These are phyloP conservation scores for Xylaria acuta DNA, from an alignment of 495 filamentous ascomycete genomes.

Conservation along the genomic window DNA sequence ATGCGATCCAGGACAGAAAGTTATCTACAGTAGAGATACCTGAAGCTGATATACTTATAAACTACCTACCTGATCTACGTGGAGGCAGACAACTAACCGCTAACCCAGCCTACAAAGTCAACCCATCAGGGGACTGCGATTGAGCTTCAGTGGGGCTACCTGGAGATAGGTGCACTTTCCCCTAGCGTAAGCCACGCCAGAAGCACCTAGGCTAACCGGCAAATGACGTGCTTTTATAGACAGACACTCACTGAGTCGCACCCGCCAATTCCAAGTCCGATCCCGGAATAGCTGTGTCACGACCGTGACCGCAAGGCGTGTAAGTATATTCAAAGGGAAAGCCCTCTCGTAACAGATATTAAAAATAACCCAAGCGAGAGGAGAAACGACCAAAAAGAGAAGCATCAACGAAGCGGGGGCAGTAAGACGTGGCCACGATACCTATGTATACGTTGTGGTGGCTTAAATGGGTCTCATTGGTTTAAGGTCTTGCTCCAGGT, in stretches of 20 bases:
- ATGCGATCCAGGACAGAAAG: neutral
- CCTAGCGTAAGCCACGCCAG: neutral
- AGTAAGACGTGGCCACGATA: neutral
- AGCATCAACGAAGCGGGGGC: neutral
- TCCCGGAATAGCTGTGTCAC: conserved; percentile 15
- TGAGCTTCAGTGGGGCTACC: neutral
- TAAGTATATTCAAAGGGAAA: neutral
- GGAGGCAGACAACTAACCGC: neutral
- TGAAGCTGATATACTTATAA: too few species aligned
- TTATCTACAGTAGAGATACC: neutral
- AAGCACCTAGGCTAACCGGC: neutral
- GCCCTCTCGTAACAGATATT: neutral
- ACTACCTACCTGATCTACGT: too few species aligned
- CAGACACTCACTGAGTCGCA: neutral
- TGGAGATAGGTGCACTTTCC: neutral
- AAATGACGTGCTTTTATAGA: conserved; percentile 25
- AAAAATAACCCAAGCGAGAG: neutral
- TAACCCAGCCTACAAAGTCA: neutral
- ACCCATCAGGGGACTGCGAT: neutral
- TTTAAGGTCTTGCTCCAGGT: conserved; percentile 8
- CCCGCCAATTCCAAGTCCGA: conserved; percentile 9
- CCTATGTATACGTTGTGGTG: neutral
- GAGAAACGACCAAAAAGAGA: neutral
- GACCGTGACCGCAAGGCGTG: neutral
- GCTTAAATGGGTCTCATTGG: conserved; percentile 12